Evolutionary conservation across 305 asterid species (phyloP).

Genomic region (Rubia balearica): DNA sequence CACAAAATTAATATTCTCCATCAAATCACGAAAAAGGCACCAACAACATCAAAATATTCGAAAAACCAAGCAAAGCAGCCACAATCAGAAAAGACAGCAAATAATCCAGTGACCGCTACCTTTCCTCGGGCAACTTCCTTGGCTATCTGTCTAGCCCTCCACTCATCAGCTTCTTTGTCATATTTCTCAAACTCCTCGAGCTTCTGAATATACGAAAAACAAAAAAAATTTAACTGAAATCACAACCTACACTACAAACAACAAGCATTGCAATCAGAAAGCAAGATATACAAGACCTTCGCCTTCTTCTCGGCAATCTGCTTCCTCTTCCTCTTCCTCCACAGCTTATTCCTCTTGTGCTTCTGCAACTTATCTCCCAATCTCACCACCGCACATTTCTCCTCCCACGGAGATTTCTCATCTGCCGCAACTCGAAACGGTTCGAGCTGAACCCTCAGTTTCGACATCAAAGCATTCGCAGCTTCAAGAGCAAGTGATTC

Average conservation of each 20-base stretch:
- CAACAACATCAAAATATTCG: neutral
- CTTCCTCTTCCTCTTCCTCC: slow-evolving; percentile 80
- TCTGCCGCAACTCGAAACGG: slow-evolving; percentile 70
- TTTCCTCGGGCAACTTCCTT: slow-evolving; percentile 72
- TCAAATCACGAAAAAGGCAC: neutral
- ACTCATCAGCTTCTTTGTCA: slow-evolving; percentile 90
- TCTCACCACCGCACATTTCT: slow-evolving; percentile 61
- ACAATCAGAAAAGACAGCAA: neutral
- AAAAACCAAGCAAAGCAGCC: neutral
- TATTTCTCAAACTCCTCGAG: slow-evolving; percentile 46
- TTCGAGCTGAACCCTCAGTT: slow-evolving; percentile 67
- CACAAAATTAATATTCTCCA: neutral
- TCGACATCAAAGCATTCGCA: slow-evolving; percentile 55
- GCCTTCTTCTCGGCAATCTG: slow-evolving; percentile 53
- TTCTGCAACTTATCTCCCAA: slow-evolving; percentile 61
- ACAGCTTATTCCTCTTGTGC: slow-evolving; percentile 71
- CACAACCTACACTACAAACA: slow-evolving; percentile 1
- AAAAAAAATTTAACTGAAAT: neutral
- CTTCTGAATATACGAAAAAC: slow-evolving; percentile 43
- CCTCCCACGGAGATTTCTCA: slow-evolving; percentile 78
- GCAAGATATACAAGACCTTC: slow-evolving; percentile 35
- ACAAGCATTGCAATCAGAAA: neutral
- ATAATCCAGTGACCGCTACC: slow-evolving; percentile 33
- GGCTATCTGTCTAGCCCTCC: slow-evolving; percentile 85
- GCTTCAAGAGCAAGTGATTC: slow-evolving; percentile 48